phyloP scores from a whole-genome alignment of 1,284 basidiomycete genomes.

The Ustilago shanxiensis region DNA sequence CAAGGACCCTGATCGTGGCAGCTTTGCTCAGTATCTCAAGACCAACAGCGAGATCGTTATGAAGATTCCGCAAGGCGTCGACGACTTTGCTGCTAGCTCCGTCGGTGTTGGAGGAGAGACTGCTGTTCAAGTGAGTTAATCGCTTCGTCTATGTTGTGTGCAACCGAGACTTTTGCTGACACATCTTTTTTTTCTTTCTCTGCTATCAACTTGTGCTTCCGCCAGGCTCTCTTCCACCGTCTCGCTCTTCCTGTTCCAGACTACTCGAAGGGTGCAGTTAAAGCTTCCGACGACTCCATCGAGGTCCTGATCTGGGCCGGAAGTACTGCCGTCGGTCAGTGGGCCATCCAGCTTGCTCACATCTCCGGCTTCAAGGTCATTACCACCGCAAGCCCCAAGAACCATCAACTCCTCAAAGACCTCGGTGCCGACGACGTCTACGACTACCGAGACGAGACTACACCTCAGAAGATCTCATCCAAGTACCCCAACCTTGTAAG shows the following conservation, averaged over 20 bases:
- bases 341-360: conserved; percentile 69
- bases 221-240: conserved; percentile 52
- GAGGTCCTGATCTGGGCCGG: conserved; percentile 74
- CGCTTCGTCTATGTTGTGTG: neutral
- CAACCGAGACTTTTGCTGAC: neutral
- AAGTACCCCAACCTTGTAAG: conserved; percentile 59
- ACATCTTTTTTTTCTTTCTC: neutral
- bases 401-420: conserved; percentile 58
- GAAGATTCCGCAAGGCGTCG: conserved; percentile 56
- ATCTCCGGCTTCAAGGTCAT: conserved; percentile 73
- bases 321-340: conserved; percentile 74
- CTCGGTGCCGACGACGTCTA: conserved; percentile 63
- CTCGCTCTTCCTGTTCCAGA: conserved; percentile 40
- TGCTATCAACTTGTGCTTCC: neutral
- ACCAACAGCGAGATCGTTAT: conserved; percentile 53
- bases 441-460: conserved; percentile 73
- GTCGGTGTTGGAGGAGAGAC: conserved; percentile 64
- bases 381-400: conserved; percentile 71
- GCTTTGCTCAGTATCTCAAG: conserved; percentile 70
- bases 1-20: conserved; percentile 65
- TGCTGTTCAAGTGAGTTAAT: conserved; percentile 49
- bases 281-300: conserved; percentile 37
- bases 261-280: conserved; percentile 33
- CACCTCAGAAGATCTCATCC: conserved; percentile 58
- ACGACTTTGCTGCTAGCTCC: conserved; percentile 44